Percentiles rank a stretch among this genome's conserved stretches.
phyloP scores from a whole-genome alignment of 371 early-diverging fungal genomes.

The Dentiscutata heterogama region DNA sequence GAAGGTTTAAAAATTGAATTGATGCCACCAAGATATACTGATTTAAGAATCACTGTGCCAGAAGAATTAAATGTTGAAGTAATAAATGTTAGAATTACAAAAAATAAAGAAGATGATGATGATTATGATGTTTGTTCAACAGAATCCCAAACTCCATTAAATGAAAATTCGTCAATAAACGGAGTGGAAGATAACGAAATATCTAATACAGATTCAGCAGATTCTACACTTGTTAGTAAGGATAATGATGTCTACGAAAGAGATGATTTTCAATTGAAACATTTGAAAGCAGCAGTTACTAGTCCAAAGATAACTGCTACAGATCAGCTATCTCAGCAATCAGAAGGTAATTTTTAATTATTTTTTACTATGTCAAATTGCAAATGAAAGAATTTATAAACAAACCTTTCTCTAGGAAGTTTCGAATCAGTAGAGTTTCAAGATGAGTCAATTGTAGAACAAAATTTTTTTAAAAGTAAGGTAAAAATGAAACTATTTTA shows the following conservation, averaged over 20 bases:
- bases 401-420: neutral
- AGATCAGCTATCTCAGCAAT: neutral
- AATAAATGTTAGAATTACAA: constrained; percentile 5
- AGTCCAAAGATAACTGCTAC: too few relatives aligned
- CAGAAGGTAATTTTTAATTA: neutral
- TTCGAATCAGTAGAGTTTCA: neutral
- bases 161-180: neutral
- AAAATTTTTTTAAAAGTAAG: neutral
- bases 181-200: neutral
- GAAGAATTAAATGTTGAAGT: neutral
- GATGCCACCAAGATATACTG: neutral
- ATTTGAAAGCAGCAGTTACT: too few relatives aligned
- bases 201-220: neutral
- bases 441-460: neutral
- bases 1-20: constrained; percentile 32
- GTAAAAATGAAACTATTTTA: too few relatives aligned
- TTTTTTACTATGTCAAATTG: neutral
- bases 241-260: neutral
- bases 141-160: neutral
- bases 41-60: constrained; percentile 5
- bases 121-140: neutral
- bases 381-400: too few relatives aligned
- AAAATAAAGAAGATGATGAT: neutral
- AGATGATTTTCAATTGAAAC: too few relatives aligned
- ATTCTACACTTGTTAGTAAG: neutral